Evolutionary conservation across 2,329 filamentous ascomycete genomes (phyloP), one percentile per base, ranked within the genome.

Genomic region (Fusarium praegraminearum): DNA sequence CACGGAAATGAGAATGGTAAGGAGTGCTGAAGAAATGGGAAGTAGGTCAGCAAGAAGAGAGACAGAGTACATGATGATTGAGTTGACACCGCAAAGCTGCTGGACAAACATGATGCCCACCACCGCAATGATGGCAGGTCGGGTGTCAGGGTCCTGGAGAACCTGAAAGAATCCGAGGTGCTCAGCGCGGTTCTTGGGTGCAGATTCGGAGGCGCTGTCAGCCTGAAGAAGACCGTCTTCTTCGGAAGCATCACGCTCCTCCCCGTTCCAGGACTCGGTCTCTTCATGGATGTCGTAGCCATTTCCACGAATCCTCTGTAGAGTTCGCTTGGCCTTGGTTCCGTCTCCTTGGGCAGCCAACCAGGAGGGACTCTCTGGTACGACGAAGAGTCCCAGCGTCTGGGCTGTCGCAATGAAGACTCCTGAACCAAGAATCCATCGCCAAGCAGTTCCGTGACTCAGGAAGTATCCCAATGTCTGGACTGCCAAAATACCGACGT

Each of bases 31-130:
- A 66, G 90, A 93, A 47, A 93, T 88, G 5, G 93, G 91, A 0
- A 99, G 87, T 3, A 98, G 86, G 67, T 90, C 89, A 33, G 91
- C 89, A 16, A 99, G 87, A 2, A 99, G 89, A 1, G 93, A 94
- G 8, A 98, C 96, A 3, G 94, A 97, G 80, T 99, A 99, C 94
- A 99, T 98, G 80, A 98, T 92, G 76, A 98, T 95, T 62, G 92
- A 95, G 86, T 99, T 98, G 82, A 98, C 95, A 47, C 93, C 95
- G 62, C 92, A 95, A 38, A 98, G 85, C 78, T 99, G 96, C 78
- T 98, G 96, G 1, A 93, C 91, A 62, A 94, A 86, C 94, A 98
- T 98, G 72, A 97, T 90, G 1, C 93, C 94, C 15, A 97, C 87
- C 5, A 97, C 93, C 7, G 94, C 93, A 63, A 96, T 85, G 56